Evolutionary conservation across 495 filamentous ascomycete species (phyloP).

Genomic region (Schizothecium vesticola): DNA sequence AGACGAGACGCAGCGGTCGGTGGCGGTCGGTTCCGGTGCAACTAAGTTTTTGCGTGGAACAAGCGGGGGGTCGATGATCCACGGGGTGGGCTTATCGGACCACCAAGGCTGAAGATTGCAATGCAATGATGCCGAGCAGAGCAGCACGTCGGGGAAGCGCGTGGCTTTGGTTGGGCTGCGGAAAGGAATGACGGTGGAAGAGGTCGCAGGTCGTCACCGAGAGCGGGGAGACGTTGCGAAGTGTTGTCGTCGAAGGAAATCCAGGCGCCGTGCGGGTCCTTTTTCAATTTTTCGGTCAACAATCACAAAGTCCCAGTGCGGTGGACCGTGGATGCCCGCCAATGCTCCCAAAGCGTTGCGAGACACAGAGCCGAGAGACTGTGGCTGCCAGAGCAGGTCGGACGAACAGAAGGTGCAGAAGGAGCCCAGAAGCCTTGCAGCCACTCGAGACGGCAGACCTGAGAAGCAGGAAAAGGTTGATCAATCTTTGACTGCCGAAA

Average conservation of each 20-base stretch:
- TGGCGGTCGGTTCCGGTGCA: conserved; percentile 22
- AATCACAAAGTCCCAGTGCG: conserved; percentile 24
- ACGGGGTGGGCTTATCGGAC: conserved; percentile 23
- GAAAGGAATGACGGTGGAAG: conserved; percentile 4
- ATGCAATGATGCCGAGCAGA: conserved; percentile 11
- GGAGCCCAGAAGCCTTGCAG: conserved; percentile 5
- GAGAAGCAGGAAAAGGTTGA: neutral
- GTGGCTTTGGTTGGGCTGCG: neutral
- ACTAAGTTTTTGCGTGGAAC: conserved; percentile 35
- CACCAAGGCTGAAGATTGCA: conserved; percentile 11
- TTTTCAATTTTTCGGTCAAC: conserved; percentile 32
- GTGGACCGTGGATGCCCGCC: conserved; percentile 20
- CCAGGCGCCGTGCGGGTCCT: conserved; percentile 18
- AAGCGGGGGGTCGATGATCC: conserved; percentile 30
- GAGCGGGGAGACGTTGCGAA: neutral
- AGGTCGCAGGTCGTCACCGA: conserved; percentile 5
- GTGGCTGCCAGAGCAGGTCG: conserved; percentile 7
- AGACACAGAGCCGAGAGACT: conserved; percentile 5
- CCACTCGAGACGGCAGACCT: neutral
- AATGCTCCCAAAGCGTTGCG: conserved; percentile 13
- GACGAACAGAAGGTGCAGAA: conserved; percentile 23
- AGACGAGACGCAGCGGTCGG: conserved; percentile 21
- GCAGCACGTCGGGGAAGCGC: conserved; percentile 9
- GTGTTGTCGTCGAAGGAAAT: neutral
- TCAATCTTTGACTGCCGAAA: neutral